A percentile compares a stretch with the other conserved stretches of the same genome.
Conservation (phyloP, 2,329 filamentous ascomycete species). For the Phyllosticta ampelicida region DNA sequence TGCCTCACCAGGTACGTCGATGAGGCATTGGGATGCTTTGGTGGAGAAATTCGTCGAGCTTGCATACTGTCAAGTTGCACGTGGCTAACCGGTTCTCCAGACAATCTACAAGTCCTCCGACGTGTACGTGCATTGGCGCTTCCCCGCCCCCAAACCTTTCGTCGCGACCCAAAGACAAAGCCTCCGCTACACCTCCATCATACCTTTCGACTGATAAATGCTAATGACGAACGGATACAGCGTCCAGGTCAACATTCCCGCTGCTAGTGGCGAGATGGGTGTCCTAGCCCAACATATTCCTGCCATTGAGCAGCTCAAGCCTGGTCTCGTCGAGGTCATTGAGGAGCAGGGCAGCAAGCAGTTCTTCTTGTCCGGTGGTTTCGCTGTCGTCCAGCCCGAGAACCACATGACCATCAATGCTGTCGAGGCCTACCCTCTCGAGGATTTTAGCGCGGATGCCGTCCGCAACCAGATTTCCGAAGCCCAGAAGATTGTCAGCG, state of each 20-base stretch:
- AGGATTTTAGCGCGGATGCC: conserved; percentile 90
- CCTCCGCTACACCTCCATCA: background rate
- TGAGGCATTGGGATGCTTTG: background rate
- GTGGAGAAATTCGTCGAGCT: background rate
- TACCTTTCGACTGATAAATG: conserved; percentile 15
- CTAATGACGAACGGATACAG: conserved; percentile 36
- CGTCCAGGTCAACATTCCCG: conserved; percentile 97
- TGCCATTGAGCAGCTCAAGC: conserved; percentile 97
- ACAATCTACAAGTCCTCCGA: conserved; percentile 60
- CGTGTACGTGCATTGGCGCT: conserved; percentile 46
- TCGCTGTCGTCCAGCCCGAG: conserved; percentile 92
- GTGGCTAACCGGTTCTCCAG: conserved; percentile 30
- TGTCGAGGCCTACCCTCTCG: conserved; percentile 85
- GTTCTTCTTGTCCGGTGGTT: conserved; percentile 97
- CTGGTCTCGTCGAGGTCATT: conserved; percentile 86
- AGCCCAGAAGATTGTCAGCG: conserved; percentile 87
- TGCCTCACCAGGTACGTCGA: conserved; percentile 88
- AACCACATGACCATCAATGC: conserved; percentile 96
- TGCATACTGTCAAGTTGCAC: background rate
- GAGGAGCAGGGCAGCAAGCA: conserved; percentile 90
- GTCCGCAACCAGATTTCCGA: conserved; percentile 85
- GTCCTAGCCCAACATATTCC: conserved; percentile 98
- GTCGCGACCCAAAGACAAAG: background rate
- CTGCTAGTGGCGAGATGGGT: conserved; percentile 98
- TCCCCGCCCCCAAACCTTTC: conserved; percentile 16